phyloP scores from a whole-genome alignment of 2,329 filamentous ascomycete species.

The Epichloe gansuensis region DNA sequence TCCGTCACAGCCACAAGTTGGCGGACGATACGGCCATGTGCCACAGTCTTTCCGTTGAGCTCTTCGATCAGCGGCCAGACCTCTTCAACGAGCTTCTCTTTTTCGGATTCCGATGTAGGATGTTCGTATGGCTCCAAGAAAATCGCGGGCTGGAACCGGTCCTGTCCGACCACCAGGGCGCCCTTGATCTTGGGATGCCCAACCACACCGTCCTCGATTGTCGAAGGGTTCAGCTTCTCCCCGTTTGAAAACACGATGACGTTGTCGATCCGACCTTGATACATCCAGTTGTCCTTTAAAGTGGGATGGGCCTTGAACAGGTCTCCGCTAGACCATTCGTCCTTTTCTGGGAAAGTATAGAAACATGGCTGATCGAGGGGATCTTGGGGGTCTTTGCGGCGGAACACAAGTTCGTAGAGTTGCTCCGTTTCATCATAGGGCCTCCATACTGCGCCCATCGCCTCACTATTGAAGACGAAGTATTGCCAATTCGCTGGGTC shows the following conservation, averaged over 20 bases:
- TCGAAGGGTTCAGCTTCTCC: slow-evolving; percentile 29
- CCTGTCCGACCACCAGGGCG: slow-evolving; percentile 28
- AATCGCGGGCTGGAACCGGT: slow-evolving; percentile 32
- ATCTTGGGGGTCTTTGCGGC: slow-evolving; percentile 23
- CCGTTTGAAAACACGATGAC: slow-evolving; percentile 29
- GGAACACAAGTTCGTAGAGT: slow-evolving; percentile 21
- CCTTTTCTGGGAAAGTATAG: slow-evolving; percentile 23
- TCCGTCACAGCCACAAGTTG: slow-evolving; percentile 26
- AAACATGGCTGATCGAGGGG: slow-evolving; percentile 21
- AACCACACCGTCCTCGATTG: slow-evolving; percentile 21
- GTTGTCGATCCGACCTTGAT: slow-evolving; percentile 25
- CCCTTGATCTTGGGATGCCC: slow-evolving; percentile 17
- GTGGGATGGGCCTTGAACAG: slow-evolving; percentile 24
- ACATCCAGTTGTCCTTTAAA: slow-evolving; percentile 20
- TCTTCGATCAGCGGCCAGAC: slow-evolving; percentile 31
- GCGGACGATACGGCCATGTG: slow-evolving; percentile 32
- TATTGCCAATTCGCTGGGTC: slow-evolving; percentile 28
- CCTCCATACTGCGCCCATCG: slow-evolving; percentile 29
- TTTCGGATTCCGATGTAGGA: slow-evolving; percentile 14
- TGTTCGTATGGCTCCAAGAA: slow-evolving; percentile 29
- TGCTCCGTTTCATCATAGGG: slow-evolving; percentile 3
- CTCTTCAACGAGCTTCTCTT: slow-evolving; percentile 23
- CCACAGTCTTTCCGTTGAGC: slow-evolving; percentile 29
- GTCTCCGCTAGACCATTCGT: slow-evolving; percentile 24
- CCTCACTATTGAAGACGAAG: slow-evolving; percentile 28